A percentile compares a stretch with the other conserved stretches of the same genome.
Conservation (phyloP, 75 land plant genomes). For the Selaginella tamariscina region DNA sequence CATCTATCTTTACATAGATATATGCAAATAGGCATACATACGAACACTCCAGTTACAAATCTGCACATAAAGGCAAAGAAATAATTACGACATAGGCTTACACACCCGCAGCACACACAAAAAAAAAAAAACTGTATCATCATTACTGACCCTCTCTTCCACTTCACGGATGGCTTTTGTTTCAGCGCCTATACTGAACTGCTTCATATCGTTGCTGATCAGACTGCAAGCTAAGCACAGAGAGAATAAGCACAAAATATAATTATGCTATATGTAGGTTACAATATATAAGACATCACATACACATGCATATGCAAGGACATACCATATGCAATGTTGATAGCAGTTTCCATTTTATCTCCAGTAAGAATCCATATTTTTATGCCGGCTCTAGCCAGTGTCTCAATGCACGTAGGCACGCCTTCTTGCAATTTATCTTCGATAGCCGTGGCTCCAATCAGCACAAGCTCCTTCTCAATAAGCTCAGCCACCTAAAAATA, state of each 20-base stretch:
- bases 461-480: conserved; percentile 80
- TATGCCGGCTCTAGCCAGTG: conserved; percentile 87
- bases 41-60: no score
- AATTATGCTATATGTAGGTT: no score
- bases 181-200: conserved; percentile 1
- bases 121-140: neutral
- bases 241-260: no score
- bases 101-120: neutral
- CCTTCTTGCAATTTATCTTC: conserved; percentile 99
- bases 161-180: conserved; percentile 6
- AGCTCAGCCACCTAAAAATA: conserved; percentile 83
- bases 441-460: conserved; percentile 93
- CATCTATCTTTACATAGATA: no score
- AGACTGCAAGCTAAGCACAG: conserved; percentile 6
- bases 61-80: no score
- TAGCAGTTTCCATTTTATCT: conserved; percentile 98
- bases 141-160: conserved; percentile 8
- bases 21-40: no score
- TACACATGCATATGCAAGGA: neutral
- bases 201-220: conserved; percentile 6
- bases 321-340: conserved; percentile 95
- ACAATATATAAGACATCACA: no score
- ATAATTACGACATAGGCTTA: no score
- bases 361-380: conserved; percentile 98
- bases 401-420: conserved; percentile 90